These are phyloP conservation scores for Colletotrichum karsti DNA, from an alignment of 2,329 filamentous ascomycete genomes.

Conservation along the genomic window DNA sequence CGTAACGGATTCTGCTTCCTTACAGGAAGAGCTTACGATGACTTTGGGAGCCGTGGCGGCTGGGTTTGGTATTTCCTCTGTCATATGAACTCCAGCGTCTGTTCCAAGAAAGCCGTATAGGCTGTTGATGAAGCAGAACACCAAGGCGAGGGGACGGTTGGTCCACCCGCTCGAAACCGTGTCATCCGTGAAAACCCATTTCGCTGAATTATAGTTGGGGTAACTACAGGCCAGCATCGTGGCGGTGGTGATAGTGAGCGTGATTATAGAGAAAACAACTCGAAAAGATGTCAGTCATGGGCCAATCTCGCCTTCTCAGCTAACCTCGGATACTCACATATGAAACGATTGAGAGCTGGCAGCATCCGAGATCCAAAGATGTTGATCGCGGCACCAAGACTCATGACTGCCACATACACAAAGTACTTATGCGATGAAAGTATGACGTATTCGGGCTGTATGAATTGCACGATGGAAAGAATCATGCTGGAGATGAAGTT, in stretches of 20 bases:
- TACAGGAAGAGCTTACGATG: background rate
- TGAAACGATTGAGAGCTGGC: background rate
- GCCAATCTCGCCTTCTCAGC: background rate
- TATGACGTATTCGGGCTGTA: background rate
- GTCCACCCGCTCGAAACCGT: background rate
- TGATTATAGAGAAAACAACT: background rate
- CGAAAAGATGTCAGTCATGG: background rate
- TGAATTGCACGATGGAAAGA: slow-evolving; percentile 33
- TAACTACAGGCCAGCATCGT: background rate
- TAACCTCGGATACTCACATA: background rate
- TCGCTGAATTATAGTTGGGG: background rate
- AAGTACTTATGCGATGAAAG: background rate
- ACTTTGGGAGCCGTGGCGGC: background rate
- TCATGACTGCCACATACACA: background rate
- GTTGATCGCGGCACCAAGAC: background rate
- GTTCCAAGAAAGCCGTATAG: background rate
- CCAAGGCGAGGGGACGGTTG: background rate
- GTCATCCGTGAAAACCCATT: background rate
- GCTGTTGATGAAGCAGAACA: background rate
- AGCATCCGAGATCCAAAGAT: background rate
- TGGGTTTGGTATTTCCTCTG: background rate
- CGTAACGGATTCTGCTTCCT: no score
- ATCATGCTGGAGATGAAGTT: slow-evolving; percentile 25
- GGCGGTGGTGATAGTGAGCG: background rate
- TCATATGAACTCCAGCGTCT: background rate